Percentiles rank a stretch among this genome's conserved stretches.
phyloP scores from a whole-genome alignment of 768 basidiomycete genomes.

The Auriscalpium vulgare region DNA sequence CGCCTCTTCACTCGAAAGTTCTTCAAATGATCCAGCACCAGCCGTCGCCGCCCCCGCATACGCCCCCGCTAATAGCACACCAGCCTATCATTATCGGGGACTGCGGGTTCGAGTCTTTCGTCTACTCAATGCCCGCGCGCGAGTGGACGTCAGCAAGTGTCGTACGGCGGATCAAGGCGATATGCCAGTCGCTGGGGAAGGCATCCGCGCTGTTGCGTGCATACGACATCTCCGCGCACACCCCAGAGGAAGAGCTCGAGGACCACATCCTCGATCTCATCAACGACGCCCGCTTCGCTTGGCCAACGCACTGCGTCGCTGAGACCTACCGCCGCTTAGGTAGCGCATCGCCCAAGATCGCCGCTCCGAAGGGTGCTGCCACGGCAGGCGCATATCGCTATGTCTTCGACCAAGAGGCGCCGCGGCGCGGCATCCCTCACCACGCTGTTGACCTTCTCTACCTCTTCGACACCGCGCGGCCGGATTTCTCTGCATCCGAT shows the following conservation, averaged over 20 bases:
- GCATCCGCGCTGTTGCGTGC: constrained; percentile 54
- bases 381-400: constrained; percentile 63
- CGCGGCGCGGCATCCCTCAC: constrained; percentile 54
- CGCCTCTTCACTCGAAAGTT: constrained; percentile 8
- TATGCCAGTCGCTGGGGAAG: constrained; percentile 61
- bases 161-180: constrained; percentile 61
- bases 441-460: constrained; percentile 70
- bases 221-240: constrained; percentile 62
- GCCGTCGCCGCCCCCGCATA: constrained; percentile 8
- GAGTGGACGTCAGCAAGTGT: constrained; percentile 56
- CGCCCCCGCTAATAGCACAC: constrained; percentile 9
- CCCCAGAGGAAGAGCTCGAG: constrained; percentile 56
- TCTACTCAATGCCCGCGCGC: constrained; percentile 53
- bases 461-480: constrained; percentile 68
- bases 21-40: constrained; percentile 10
- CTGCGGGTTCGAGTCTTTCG: constrained; percentile 52
- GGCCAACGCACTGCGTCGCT: constrained; percentile 65
- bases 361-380: background rate
- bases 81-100: constrained; percentile 78
- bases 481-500: constrained; percentile 22
- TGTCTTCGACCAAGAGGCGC: constrained; percentile 77
- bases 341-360: background rate
- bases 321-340: constrained; percentile 15
- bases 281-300: constrained; percentile 66
- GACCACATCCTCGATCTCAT: constrained; percentile 68